phyloP scores from a whole-genome alignment of 2,329 filamentous ascomycete species.

The Colletotrichum gloeosporioides region DNA sequence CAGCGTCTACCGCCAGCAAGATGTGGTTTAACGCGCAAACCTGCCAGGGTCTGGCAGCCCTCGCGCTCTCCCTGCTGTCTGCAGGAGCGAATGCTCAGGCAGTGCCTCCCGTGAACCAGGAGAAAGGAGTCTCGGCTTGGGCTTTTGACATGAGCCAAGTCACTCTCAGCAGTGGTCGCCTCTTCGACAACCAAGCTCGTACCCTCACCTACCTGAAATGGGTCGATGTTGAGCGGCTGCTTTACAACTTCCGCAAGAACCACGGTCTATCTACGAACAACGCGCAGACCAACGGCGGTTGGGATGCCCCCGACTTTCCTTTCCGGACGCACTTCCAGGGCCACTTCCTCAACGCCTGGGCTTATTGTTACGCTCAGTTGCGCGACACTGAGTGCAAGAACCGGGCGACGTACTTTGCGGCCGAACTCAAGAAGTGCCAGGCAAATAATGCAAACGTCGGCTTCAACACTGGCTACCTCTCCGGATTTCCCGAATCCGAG shows the following conservation, averaged over 20 bases:
- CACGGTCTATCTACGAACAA: constrained; percentile 52
- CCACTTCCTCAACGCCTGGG: constrained; percentile 55
- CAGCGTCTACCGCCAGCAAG: neutral
- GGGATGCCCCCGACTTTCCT: constrained; percentile 59
- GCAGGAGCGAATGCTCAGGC: constrained; percentile 21
- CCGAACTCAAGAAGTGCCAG: constrained; percentile 56
- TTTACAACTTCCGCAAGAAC: constrained; percentile 53
- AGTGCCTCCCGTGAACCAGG: constrained; percentile 28
- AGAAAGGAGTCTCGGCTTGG: constrained; percentile 38
- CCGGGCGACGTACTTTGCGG: constrained; percentile 49
- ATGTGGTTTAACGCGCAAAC: neutral
- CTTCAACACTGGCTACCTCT: constrained; percentile 51
- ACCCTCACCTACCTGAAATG: constrained; percentile 51
- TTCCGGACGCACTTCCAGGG: constrained; percentile 58
- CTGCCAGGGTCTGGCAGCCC: neutral
- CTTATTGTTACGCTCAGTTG: constrained; percentile 50
- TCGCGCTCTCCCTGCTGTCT: neutral
- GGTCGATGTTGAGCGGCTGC: constrained; percentile 49
- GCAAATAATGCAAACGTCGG: constrained; percentile 51
- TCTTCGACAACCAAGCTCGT: constrained; percentile 49
- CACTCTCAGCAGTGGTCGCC: constrained; percentile 42
- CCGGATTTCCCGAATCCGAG: constrained; percentile 58
- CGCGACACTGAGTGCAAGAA: constrained; percentile 47
- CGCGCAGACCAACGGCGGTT: constrained; percentile 51
- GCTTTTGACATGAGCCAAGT: constrained; percentile 45